Base-by-base conservation (phyloP, 257 asterid genomes). In the Nicotiana otophora region DNA sequence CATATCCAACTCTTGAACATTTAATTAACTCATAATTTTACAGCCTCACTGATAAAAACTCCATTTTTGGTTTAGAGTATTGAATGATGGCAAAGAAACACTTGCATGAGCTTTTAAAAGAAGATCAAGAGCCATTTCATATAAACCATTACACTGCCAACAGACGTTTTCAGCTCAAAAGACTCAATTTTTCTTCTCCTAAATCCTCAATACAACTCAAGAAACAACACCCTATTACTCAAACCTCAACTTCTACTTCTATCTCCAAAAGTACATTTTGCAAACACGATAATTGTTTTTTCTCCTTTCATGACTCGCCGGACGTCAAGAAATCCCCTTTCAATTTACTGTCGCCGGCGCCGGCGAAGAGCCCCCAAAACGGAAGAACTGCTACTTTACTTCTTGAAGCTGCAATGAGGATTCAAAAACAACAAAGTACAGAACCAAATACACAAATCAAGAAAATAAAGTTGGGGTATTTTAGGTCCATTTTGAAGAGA, bases 81-180 rank as follows among this genome's bases (percentile, higher is more conserved):
- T 20, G 14, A 75, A 85, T 82, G 67, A 90, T 87, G 90, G 87
- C 88, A 66, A 78, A 77, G 42, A 89, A 88, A 83, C 89, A 88
- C 83, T 78, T 92, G 46, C 91, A 90, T 81, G 97, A 93, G 90
- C 93, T 95, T 0, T 87, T 95, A 10, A 82, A 87, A 69, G 92
- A 95, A 67, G 97, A 95, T 76, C 98, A 95, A 76, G 98, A 95
- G 36, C 99, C 97, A 1, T 95, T 95, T 64, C 95, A 84, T 2
- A 84, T 94, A n/a, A 86, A 88, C 61, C 83, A 16, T 53, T 89
- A 92, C 92, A 88, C 89, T 42, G 81, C 92, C 3, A 92, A 92
- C 30, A 76, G 82, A 39, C 89, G 87, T 55, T 87, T 88, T 68
- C 90, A 85, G 33, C 77, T 93, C 70, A 90, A 86, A 8, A 76